Conservation (phyloP, 1,284 basidiomycete genomes). For the Cutaneotrichosporon mucoides region DNA sequence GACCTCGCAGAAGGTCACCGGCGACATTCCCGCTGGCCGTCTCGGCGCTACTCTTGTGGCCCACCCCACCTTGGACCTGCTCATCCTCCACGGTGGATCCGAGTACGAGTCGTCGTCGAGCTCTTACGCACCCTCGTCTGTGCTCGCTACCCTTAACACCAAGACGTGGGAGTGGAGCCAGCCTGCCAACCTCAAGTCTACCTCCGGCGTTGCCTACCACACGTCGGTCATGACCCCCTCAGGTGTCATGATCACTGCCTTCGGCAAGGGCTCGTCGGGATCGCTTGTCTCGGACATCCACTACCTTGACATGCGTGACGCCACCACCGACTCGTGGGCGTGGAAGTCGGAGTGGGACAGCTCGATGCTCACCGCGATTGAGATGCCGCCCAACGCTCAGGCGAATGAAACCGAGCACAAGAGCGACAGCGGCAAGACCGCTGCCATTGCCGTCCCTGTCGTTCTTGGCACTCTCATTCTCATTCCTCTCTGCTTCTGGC, state of each 20-base stretch:
- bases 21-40: constrained; percentile 40
- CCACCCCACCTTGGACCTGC: constrained; percentile 40
- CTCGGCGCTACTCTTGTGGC: constrained; percentile 45
- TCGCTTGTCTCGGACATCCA: constrained; percentile 32
- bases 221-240: constrained; percentile 45
- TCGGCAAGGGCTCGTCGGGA: constrained; percentile 37
- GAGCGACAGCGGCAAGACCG: constrained; percentile 23
- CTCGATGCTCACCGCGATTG: constrained; percentile 31
- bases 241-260: constrained; percentile 48
- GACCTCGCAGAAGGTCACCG: constrained; percentile 33
- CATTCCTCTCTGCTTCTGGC: constrained; percentile 33
- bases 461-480: constrained; percentile 33
- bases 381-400: constrained; percentile 5
- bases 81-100: constrained; percentile 45
- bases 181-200: constrained; percentile 41
- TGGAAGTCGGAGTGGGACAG: constrained; percentile 44
- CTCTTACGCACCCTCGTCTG: constrained; percentile 24
- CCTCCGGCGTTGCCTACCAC: constrained; percentile 42
- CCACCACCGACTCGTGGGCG: constrained; percentile 29
- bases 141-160: constrained; percentile 44
- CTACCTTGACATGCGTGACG: constrained; percentile 47
- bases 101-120: constrained; percentile 18
- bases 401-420: neutral
- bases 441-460: constrained; percentile 40
- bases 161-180: constrained; percentile 44